Evolutionary conservation across 371 early-diverging fungal genomes (phyloP), one percentile per base, ranked within the genome.

Genomic region (Rhizopus delemar): DNA sequence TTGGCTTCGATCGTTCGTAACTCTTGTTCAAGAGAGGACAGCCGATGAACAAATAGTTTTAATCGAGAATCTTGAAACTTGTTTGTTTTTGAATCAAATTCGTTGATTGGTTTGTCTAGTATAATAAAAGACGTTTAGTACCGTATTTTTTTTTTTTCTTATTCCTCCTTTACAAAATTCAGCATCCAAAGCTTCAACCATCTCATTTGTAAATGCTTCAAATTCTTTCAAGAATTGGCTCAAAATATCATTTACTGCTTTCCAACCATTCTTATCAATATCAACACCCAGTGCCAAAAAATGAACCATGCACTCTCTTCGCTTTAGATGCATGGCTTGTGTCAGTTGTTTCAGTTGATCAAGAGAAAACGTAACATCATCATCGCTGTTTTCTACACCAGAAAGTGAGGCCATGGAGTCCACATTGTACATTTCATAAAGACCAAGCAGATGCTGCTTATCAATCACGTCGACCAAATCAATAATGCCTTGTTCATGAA

Each of bases 381-480:
- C 59, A 0, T 60, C 60, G 4, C 51, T 4, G 53, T 16, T 45
- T 7, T 54, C 59, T 13, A 74, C 64, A 3, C 71, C 68, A 13
- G 76, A 77, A 1, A 73, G 34, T 0, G 78, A 69, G 2, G 76
- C 74, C 43, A 73, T 57, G 0, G 77, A 73, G 39, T 71, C 62
- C 4, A 77, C 74, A 45, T 75, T 77, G 43, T 81, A 78, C 74
- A 81, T 78, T 4, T 76, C 81, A 51, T 73, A 78, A 0, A 81
- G 51, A 0, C 73, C 69, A 5, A 64, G 55, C 45, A 81, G 31
- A 34, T 68, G 71, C 15, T 53, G 53, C 22, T 62, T 66, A 54
- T 81, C 60, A 45, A 74, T 65, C 4, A 69, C 69, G n/a, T 67
- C 67, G 36, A 67, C 55, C 32, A 81, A 46, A 49, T 75, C 71